Conservation (phyloP, 2,329 filamentous ascomycete genomes). For the Aspergillus puulaauensis region DNA sequence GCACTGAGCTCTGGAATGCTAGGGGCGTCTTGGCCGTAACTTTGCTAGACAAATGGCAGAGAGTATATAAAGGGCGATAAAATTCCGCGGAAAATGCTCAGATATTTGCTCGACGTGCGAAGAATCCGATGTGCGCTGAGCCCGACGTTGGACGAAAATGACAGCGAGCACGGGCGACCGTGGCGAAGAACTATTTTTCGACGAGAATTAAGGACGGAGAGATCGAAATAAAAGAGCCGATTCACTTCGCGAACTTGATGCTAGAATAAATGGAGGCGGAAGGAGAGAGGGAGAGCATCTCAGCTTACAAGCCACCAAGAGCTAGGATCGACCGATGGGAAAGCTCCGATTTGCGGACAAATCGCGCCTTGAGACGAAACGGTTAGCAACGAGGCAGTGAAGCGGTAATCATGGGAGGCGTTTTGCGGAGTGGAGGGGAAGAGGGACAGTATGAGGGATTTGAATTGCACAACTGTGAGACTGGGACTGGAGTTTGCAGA, state of each 20-base stretch:
- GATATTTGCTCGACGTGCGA: not conserved
- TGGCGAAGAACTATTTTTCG: not conserved
- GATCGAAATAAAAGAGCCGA: not conserved
- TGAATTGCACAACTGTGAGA: constrained; percentile 12
- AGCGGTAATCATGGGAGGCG: not conserved
- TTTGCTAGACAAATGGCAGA: constrained; percentile 8
- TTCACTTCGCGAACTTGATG: constrained; percentile 10
- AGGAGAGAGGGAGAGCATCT: constrained; percentile 12
- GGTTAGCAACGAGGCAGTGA: constrained; percentile 16
- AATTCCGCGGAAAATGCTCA: constrained; percentile 1
- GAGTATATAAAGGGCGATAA: constrained; percentile 20
- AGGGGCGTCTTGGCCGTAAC: constrained; percentile 25
- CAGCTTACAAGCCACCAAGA: constrained; percentile 18
- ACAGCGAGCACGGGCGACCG: not conserved
- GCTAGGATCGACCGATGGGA: constrained; percentile 21
- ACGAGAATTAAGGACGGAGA: not conserved
- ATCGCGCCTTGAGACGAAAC: constrained; percentile 15
- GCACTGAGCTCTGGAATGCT: constrained; percentile 29
- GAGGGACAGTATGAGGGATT: constrained; percentile 21
- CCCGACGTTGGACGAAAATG: not conserved
- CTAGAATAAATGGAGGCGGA: constrained; percentile 15
- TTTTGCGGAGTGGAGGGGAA: constrained; percentile 25
- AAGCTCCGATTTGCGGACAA: constrained; percentile 25
- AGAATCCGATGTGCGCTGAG: not conserved
- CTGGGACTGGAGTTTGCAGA: constrained; percentile 14